These are phyloP conservation scores for Isoetes taiwanensis DNA, from an alignment of 75 land plant genomes.

Conservation along the genomic window DNA sequence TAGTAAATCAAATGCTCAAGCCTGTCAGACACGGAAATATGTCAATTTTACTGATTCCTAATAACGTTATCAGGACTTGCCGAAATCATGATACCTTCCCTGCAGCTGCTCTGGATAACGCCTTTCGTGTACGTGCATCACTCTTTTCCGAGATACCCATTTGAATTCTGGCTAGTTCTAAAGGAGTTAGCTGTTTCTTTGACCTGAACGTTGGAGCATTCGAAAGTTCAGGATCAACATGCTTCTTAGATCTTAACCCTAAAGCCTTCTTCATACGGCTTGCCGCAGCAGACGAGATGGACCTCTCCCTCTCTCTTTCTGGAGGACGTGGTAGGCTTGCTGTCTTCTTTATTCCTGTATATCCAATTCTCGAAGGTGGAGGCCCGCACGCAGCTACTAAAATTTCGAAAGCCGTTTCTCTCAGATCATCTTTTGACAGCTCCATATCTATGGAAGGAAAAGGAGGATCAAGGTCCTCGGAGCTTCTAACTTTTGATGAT, in stretches of 20 bases:
- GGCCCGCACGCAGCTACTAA: not conserved
- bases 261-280: slow-evolving; percentile 82
- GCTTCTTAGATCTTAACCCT: slow-evolving; percentile 28
- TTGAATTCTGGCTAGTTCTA: slow-evolving; percentile 69
- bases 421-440: not conserved
- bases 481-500: too few relatives aligned
- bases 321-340: slow-evolving; percentile 9
- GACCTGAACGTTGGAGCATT: slow-evolving; percentile 10
- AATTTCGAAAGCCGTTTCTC: not conserved
- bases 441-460: slow-evolving; percentile 3
- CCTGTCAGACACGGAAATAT: not conserved
- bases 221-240: slow-evolving; percentile 25
- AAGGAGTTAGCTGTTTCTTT: slow-evolving; percentile 41
- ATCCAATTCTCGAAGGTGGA: slow-evolving; percentile 1
- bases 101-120: slow-evolving; percentile 59
- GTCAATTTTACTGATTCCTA: too few relatives aligned
- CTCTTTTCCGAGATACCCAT: slow-evolving; percentile 62
- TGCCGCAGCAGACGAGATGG: slow-evolving; percentile 68
- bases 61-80: too few relatives aligned
- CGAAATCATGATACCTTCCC: slow-evolving; percentile 42
- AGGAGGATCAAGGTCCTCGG: slow-evolving; percentile 10
- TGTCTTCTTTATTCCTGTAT: slow-evolving; percentile 12
- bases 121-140: slow-evolving; percentile 62
- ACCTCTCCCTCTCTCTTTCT: slow-evolving; percentile 31
- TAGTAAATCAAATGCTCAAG: not conserved